Percentiles rank a stretch among this genome's conserved stretches.
These are phyloP conservation scores for Onygenales sp. DNA, from an alignment of 2,329 filamentous ascomycete species.

Conservation along the genomic window DNA sequence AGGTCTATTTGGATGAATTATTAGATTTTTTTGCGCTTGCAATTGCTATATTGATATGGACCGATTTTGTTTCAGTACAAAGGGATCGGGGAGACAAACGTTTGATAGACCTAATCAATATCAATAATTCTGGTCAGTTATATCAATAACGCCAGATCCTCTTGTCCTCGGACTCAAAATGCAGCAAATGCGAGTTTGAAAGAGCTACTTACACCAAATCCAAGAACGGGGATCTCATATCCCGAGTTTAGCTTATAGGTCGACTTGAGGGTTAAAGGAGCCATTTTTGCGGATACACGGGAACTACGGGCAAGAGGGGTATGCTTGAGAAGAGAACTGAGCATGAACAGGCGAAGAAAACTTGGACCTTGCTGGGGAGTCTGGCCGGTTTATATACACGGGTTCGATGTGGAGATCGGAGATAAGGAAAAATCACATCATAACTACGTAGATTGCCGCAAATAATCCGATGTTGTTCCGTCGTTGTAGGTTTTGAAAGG, in stretches of 20 bases:
- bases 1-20: slow-evolving; percentile 33
- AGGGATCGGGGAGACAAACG: slow-evolving; percentile 17
- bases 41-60: too few relatives aligned
- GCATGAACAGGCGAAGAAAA: not conserved
- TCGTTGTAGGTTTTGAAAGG: too few relatives aligned
- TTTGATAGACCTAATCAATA: slow-evolving; percentile 28
- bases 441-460: too few relatives aligned
- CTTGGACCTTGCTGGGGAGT: too few relatives aligned
- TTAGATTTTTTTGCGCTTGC: not conserved
- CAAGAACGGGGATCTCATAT: slow-evolving; percentile 51
- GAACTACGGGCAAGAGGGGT: not conserved
- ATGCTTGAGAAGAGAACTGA: not conserved
- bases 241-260: slow-evolving; percentile 46
- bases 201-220: slow-evolving; percentile 29
- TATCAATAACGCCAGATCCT: not conserved
- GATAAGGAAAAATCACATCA: too few relatives aligned
- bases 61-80: not conserved
- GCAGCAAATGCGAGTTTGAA: not conserved
- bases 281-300: slow-evolving; percentile 12
- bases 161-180: not conserved
- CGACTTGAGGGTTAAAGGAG: slow-evolving; percentile 21
- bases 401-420: too few relatives aligned
- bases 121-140: not conserved
- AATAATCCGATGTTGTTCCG: too few relatives aligned
- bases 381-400: too few relatives aligned